These are phyloP conservation scores for Colletotrichum kahawae DNA, from an alignment of 2,329 filamentous ascomycete species.

Conservation along the genomic window DNA sequence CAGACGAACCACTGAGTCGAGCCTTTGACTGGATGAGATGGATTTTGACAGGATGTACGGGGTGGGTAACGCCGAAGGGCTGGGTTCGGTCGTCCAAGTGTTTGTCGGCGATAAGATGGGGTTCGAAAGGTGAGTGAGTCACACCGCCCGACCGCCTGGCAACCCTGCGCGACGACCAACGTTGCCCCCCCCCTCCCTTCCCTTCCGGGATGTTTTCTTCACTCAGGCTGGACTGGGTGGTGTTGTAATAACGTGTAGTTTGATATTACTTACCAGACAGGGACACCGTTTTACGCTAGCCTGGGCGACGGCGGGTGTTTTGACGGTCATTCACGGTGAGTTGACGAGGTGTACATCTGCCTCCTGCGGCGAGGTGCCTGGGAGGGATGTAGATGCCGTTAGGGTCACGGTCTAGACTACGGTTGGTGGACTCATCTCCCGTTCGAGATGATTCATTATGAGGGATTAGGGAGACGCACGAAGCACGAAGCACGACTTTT, in stretches of 20 bases:
- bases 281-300: background rate
- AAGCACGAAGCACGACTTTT: background rate
- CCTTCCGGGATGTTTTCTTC: background rate
- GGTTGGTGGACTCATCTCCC: background rate
- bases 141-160: slow-evolving; percentile 1
- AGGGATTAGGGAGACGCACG: background rate
- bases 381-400: background rate
- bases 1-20: background rate
- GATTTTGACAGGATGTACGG: background rate
- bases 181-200: background rate
- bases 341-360: background rate
- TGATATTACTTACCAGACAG: background rate
- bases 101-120: slow-evolving; percentile 10
- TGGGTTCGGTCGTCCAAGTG: background rate
- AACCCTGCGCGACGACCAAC: background rate
- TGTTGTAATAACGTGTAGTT: background rate
- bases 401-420: background rate
- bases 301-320: background rate
- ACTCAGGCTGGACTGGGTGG: background rate
- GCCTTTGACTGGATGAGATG: background rate
- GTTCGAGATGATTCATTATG: background rate
- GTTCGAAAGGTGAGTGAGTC: slow-evolving; percentile 1
- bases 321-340: background rate
- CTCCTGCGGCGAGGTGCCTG: background rate
- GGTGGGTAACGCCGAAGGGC: background rate